A percentile compares a stretch with the other conserved stretches of the same genome.
Evolutionary conservation across 306 rosid species (phyloP).

Genomic region (Mucuna pruriens): DNA sequence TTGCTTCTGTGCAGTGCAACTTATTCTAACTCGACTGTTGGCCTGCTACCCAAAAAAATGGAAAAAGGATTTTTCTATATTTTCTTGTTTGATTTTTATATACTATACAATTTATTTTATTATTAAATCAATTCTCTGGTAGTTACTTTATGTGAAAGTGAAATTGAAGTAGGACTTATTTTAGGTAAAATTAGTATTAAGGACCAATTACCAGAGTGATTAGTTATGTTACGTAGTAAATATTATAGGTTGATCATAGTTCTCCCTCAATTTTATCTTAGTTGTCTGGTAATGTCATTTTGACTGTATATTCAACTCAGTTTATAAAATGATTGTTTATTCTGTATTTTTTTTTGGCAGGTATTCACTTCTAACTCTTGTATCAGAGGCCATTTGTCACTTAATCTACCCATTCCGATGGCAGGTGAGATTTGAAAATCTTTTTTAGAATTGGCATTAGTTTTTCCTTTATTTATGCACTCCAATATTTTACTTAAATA

Average conservation of each 20-base stretch:
- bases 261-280: conserved; percentile 21
- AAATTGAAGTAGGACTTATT: conserved; percentile 7
- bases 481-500: conserved; percentile 14
- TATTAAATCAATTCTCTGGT: conserved; percentile 10
- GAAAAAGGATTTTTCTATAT: neutral
- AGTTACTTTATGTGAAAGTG: conserved; percentile 22
- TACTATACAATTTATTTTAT: conserved; percentile 9
- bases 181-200: conserved; percentile 13
- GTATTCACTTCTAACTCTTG: conserved; percentile 91
- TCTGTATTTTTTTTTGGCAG: conserved; percentile 58
- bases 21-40: no score
- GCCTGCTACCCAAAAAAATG: neutral
- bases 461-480: conserved; percentile 21
- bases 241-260: conserved; percentile 25
- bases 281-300: conserved; percentile 35
- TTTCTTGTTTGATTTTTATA: conserved; percentile 16
- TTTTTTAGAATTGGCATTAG: conserved; percentile 17
- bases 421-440: conserved; percentile 71
- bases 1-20: no score
- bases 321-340: conserved; percentile 40
- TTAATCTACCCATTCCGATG: conserved; percentile 94
- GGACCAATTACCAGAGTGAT: conserved; percentile 17
- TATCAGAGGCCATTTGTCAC: conserved; percentile 95
- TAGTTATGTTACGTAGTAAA: conserved; percentile 12
- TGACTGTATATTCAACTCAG: conserved; percentile 15